phyloP scores from a whole-genome alignment of 345 rosid genomes.

The Gossypium sturtianum region DNA sequence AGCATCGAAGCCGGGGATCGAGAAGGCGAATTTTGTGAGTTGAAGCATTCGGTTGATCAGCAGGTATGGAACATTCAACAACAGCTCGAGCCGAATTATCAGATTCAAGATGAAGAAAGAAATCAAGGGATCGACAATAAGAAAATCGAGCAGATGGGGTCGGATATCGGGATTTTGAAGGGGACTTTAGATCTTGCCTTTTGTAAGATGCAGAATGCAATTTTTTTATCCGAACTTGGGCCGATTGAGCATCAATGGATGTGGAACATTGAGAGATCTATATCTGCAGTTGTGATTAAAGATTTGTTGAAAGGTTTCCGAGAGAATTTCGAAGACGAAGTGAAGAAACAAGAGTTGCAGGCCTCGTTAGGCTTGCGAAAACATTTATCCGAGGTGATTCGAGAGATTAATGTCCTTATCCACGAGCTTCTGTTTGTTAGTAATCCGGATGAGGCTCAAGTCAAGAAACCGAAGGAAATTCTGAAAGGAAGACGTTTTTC shows the following conservation, averaged over 20 bases:
- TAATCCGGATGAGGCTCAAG: constrained; percentile 16
- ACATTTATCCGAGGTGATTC: constrained; percentile 35
- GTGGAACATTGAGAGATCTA: constrained; percentile 54
- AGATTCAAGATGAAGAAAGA: constrained; percentile 22
- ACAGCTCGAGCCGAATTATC: constrained; percentile 48
- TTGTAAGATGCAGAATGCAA: constrained; percentile 66
- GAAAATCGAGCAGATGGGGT: constrained; percentile 50
- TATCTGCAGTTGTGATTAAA: constrained; percentile 31
- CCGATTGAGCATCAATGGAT: constrained; percentile 65
- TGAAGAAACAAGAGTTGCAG: constrained; percentile 26
- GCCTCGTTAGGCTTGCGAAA: constrained; percentile 27
- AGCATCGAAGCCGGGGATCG: constrained; percentile 26
- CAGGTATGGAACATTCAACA: constrained; percentile 67
- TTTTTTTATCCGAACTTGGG: constrained; percentile 53
- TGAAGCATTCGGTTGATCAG: constrained; percentile 61
- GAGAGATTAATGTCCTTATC: constrained; percentile 28
- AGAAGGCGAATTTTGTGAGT: constrained; percentile 49
- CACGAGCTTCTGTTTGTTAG: constrained; percentile 35
- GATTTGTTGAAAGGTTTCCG: constrained; percentile 40
- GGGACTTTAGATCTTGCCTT: constrained; percentile 77
- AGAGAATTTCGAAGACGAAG: constrained; percentile 31
- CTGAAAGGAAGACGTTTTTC: constrained; percentile 15
- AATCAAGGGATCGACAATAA: constrained; percentile 26
- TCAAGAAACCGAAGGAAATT: constrained; percentile 13
- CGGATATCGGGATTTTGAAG: constrained; percentile 55